Conservation (phyloP, 1,139 yeast species). For the Kodamaea fungicola region DNA sequence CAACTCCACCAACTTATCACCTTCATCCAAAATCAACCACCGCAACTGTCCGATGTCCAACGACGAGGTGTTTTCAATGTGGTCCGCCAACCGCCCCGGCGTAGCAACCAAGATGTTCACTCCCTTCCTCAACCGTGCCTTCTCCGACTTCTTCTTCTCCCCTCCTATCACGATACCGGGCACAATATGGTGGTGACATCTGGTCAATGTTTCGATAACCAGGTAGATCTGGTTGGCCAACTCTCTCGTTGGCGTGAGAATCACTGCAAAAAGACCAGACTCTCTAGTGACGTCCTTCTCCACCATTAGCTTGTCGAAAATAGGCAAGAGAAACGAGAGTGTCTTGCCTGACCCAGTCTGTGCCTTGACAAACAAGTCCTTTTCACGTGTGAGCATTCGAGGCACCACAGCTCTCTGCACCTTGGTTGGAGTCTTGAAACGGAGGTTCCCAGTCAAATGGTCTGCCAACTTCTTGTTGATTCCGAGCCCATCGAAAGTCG, state of each 20-base stretch:
- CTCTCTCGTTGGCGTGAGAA: constrained; percentile 91
- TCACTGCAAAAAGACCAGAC: constrained; percentile 85
- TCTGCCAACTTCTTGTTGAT: constrained; percentile 50
- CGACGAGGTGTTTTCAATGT: constrained; percentile 76
- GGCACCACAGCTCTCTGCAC: constrained; percentile 88
- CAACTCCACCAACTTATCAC: constrained; percentile 89
- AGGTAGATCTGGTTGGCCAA: constrained; percentile 88
- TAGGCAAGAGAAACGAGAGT: constrained; percentile 78
- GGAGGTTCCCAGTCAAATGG: constrained; percentile 57
- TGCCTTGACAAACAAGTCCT: constrained; percentile 83
- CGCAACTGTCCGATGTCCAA: constrained; percentile 70
- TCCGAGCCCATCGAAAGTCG: constrained; percentile 71
- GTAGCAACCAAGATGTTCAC: constrained; percentile 87
- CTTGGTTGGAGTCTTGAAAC: constrained; percentile 71
- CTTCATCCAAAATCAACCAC: constrained; percentile 89
- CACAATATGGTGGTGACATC: constrained; percentile 77
- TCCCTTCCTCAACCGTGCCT: constrained; percentile 86
- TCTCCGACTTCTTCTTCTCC: constrained; percentile 88
- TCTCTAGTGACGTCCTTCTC: constrained; percentile 54
- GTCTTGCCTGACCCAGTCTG: constrained; percentile 98
- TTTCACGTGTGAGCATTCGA: constrained; percentile 47
- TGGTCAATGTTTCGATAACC: constrained; percentile 66
- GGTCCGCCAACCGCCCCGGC: constrained; percentile 90
- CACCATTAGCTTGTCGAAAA: constrained; percentile 65
- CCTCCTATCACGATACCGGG: constrained; percentile 96